phyloP scores from a whole-genome alignment of 768 basidiomycete genomes.

The Serendipita sp. region DNA sequence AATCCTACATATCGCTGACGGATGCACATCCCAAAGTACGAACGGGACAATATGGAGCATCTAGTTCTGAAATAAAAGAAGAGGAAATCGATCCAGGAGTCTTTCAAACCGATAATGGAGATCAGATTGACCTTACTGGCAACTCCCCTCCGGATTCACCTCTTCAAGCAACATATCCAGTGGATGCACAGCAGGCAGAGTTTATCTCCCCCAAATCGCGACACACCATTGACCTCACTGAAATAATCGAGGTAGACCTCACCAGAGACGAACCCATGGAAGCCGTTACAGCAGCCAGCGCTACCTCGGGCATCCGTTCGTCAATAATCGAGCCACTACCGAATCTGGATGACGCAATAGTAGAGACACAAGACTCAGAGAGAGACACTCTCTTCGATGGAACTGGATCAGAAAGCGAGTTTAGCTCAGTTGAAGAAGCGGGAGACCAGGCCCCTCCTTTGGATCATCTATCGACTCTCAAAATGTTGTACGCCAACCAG shows the following conservation, averaged over 20 bases:
- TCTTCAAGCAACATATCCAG: background rate
- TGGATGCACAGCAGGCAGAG: background rate
- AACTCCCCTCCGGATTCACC: background rate
- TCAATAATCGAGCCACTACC: background rate
- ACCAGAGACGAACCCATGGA: background rate
- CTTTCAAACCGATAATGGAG: background rate
- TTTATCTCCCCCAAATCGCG: background rate
- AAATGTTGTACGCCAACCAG: too few species aligned
- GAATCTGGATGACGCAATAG: background rate
- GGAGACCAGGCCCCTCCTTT: background rate
- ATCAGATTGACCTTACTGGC: too few species aligned
- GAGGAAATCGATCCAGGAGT: background rate
- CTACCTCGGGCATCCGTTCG: background rate
- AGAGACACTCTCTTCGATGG: background rate
- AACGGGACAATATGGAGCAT: background rate
- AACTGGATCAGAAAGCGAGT: background rate
- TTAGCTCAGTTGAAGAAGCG: background rate
- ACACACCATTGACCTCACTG: background rate
- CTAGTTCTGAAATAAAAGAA: background rate
- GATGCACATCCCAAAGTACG: too few species aligned
- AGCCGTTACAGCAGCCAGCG: too few species aligned
- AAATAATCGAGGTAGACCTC: background rate
- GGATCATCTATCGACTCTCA: too few species aligned
- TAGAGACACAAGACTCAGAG: background rate
- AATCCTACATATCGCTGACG: too few species aligned